A percentile compares a stretch with the other conserved stretches of the same genome.
Conservation (phyloP, 352 stramenopile genomes). For the Elongisporangium undulatum region DNA sequence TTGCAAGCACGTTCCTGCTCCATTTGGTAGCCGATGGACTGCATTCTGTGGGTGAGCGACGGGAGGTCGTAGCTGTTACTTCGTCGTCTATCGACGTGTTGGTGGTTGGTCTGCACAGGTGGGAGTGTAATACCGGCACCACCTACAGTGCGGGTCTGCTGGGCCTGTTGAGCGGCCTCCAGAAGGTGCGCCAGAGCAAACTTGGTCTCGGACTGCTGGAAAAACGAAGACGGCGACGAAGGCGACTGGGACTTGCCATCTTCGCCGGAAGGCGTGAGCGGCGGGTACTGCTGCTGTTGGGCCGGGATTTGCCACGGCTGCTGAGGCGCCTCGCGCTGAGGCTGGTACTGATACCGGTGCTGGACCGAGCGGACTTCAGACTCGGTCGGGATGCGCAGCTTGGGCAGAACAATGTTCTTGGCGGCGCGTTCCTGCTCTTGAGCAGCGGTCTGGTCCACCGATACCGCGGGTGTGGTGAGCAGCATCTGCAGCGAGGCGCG, state of each 20-base stretch:
- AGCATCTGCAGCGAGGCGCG: not conserved
- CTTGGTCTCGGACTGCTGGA: conserved; percentile 31
- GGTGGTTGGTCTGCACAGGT: conserved; percentile 21
- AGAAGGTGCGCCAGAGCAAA: conserved; percentile 54
- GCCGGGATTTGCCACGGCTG: conserved; percentile 9
- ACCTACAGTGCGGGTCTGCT: conserved; percentile 9
- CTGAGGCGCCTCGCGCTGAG: not conserved
- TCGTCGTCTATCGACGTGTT: conserved; percentile 1
- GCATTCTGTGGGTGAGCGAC: conserved; percentile 28
- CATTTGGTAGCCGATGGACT: conserved; percentile 32
- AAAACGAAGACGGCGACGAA: conserved; percentile 41
- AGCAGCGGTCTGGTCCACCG: not conserved
- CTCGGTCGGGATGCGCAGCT: conserved; percentile 13
- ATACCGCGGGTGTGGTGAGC: not conserved
- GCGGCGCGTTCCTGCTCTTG: not conserved
- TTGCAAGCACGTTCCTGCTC: conserved; percentile 21
- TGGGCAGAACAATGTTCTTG: conserved; percentile 4
- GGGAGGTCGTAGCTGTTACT: conserved; percentile 10
- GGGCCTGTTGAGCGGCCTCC: conserved; percentile 49
- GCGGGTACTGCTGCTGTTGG: conserved; percentile 5
- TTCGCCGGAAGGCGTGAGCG: not conserved
- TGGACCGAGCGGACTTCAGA: conserved; percentile 11
- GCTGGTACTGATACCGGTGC: conserved; percentile 10
- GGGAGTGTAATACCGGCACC: conserved; percentile 15
- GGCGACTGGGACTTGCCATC: conserved; percentile 21